Conservation (phyloP, 1,284 basidiomycete species). For the Ganoderma meredithae region DNA sequence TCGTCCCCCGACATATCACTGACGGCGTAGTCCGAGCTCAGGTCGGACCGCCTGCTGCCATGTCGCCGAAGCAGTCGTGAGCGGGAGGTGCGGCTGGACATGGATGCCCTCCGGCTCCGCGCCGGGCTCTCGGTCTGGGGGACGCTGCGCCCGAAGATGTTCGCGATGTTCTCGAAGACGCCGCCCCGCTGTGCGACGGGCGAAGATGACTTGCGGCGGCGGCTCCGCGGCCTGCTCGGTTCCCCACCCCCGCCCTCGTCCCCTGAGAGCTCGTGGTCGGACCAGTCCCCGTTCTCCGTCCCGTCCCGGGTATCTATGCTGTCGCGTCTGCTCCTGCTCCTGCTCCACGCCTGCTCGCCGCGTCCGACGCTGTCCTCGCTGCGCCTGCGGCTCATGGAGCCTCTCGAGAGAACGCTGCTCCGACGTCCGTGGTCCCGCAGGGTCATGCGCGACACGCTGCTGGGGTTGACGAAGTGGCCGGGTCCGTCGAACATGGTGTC, state of each 20-base stretch:
- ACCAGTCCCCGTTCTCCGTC: constrained; percentile 35
- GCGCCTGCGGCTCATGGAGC: constrained; percentile 50
- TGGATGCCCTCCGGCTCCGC: constrained; percentile 55
- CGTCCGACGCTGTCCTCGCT: constrained; percentile 55
- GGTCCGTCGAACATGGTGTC: constrained; percentile 81
- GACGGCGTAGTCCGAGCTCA: constrained; percentile 63
- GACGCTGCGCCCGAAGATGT: constrained; percentile 66
- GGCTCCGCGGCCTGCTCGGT: constrained; percentile 32
- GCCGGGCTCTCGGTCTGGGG: constrained; percentile 47
- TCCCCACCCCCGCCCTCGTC: constrained; percentile 37
- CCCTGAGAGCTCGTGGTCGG: constrained; percentile 22
- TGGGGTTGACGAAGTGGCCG: constrained; percentile 72
- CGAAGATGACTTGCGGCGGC: constrained; percentile 40
- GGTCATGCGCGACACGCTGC: constrained; percentile 81
- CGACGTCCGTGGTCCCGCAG: constrained; percentile 58
- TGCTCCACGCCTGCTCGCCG: constrained; percentile 34
- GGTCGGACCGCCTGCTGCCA: constrained; percentile 59
- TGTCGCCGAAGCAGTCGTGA: constrained; percentile 62
- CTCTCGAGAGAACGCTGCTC: constrained; percentile 61
- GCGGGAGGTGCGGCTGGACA: constrained; percentile 62
- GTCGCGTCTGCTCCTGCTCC: constrained; percentile 51
- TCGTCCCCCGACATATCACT: constrained; percentile 58
- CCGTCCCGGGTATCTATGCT: constrained; percentile 52
- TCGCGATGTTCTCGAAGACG: constrained; percentile 73
- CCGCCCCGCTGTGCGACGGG: constrained; percentile 49